A percentile compares a stretch with the other conserved stretches of the same genome.
phyloP scores from a whole-genome alignment of 192 early-diverging fungal species.

The Chytriomyces hyalinus region DNA sequence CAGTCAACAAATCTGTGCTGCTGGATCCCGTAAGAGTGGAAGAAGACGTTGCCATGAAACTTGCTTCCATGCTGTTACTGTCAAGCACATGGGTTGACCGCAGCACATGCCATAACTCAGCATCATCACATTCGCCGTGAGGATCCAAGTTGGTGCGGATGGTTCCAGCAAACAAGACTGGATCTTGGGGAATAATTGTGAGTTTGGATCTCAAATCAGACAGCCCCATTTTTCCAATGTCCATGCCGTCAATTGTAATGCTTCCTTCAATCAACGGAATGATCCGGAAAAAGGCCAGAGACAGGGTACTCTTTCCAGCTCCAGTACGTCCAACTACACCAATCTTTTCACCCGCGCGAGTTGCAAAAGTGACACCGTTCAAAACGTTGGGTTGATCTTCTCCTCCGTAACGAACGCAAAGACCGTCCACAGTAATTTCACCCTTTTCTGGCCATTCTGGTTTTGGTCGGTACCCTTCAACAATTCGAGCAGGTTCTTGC shows the following conservation, averaged over 20 bases:
- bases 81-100: slow-evolving; percentile 55
- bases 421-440: slow-evolving; percentile 64
- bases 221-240: slow-evolving; percentile 65
- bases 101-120: slow-evolving; percentile 68
- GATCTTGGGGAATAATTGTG: slow-evolving; percentile 85
- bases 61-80: slow-evolving; percentile 18
- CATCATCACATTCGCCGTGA: slow-evolving; percentile 57
- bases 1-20: background rate
- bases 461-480: slow-evolving; percentile 24
- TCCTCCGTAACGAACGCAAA: slow-evolving; percentile 60
- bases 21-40: slow-evolving; percentile 8
- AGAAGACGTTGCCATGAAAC: background rate
- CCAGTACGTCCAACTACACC: slow-evolving; percentile 61
- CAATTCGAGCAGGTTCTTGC: slow-evolving; percentile 64
- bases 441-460: slow-evolving; percentile 41
- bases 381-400: slow-evolving; percentile 62
- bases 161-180: slow-evolving; percentile 68
- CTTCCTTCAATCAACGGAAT: slow-evolving; percentile 38
- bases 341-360: slow-evolving; percentile 51
- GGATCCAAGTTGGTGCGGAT: slow-evolving; percentile 88
- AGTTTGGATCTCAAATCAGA: slow-evolving; percentile 66
- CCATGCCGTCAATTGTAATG: slow-evolving; percentile 73
- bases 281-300: slow-evolving; percentile 57
- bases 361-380: slow-evolving; percentile 46
- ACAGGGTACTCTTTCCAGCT: slow-evolving; percentile 71